A percentile compares a stretch with the other conserved stretches of the same genome.
Evolutionary conservation across 345 rosid species (phyloP).

Genomic region (Crucihimalaya himalaica): DNA sequence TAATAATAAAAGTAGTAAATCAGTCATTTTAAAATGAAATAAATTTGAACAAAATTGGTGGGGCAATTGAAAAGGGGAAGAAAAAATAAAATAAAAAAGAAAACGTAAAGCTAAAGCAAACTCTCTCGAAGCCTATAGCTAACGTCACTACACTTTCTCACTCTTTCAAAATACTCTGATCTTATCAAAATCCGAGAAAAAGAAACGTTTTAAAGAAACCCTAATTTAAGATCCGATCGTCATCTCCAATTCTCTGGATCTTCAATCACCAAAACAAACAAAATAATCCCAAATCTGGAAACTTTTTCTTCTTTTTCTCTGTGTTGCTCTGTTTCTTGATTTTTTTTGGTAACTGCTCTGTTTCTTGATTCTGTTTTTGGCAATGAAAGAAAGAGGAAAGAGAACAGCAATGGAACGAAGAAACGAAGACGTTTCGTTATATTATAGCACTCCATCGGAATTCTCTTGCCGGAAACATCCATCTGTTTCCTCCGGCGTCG

Average conservation of each 20-base stretch:
- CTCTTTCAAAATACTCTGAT: conserved; percentile 37
- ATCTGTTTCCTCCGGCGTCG: conserved; percentile 63
- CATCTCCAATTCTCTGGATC: conserved; percentile 37
- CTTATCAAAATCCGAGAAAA: conserved; percentile 30
- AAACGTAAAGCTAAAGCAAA: conserved; percentile 82
- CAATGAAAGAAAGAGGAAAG: conserved; percentile 88
- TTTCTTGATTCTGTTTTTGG: conserved; percentile 16
- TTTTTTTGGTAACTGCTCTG: conserved; percentile 11
- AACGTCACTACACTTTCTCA: conserved; percentile 46
- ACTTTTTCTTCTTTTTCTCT: conserved; percentile 11
- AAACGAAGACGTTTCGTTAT: conserved; percentile 42
- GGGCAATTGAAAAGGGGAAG: conserved; percentile 19
- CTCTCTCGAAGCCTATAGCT: conserved; percentile 44
- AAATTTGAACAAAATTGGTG: conserved; percentile 26
- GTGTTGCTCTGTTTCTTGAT: conserved; percentile 4
- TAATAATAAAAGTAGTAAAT: not conserved
- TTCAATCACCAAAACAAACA: conserved; percentile 13
- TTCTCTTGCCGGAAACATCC: conserved; percentile 90
- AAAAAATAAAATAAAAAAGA: conserved; percentile 25
- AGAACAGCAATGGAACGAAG: conserved; percentile 55
- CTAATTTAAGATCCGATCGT: conserved; percentile 27
- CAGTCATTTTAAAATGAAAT: not conserved
- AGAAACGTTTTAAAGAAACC: conserved; percentile 20
- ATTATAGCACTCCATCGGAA: conserved; percentile 53
- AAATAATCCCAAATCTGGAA: conserved; percentile 10